These are phyloP conservation scores for Colletotrichum ledebouriae DNA, from an alignment of 2,329 filamentous ascomycete genomes.

Conservation along the genomic window DNA sequence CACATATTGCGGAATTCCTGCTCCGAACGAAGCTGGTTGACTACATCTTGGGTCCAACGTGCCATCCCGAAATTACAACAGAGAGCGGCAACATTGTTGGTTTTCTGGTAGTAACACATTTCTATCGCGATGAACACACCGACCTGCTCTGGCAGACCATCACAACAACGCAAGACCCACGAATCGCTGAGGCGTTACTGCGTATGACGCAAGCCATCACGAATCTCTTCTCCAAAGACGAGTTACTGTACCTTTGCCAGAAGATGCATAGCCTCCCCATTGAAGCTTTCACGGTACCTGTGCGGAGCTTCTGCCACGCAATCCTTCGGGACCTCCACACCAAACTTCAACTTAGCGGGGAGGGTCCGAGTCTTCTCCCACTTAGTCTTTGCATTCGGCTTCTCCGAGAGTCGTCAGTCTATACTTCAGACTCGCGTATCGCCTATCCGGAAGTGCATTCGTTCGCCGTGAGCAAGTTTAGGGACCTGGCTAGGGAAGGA, in stretches of 20 bases:
- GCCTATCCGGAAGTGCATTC: conserved; percentile 73
- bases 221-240: conserved; percentile 61
- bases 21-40: conserved; percentile 79
- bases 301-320: conserved; percentile 72
- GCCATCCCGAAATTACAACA: conserved; percentile 89
- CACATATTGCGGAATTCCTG: conserved; percentile 78
- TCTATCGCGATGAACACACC: conserved; percentile 78
- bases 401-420: conserved; percentile 77
- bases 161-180: conserved; percentile 83
- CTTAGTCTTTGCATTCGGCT: conserved; percentile 73
- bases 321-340: conserved; percentile 65
- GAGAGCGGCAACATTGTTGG: conserved; percentile 87
- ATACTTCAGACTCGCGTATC: conserved; percentile 65
- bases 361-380: conserved; percentile 56
- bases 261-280: conserved; percentile 78
- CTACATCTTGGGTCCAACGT: conserved; percentile 91
- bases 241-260: conserved; percentile 75
- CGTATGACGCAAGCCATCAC: conserved; percentile 69
- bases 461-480: conserved; percentile 73
- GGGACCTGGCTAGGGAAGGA: conserved; percentile 69
- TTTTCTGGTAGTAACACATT: conserved; percentile 84
- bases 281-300: conserved; percentile 70
- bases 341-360: conserved; percentile 57
- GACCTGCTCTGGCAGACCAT: conserved; percentile 89
- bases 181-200: conserved; percentile 85